Base-by-base conservation (phyloP, 306 rosid species). In the Lathyrus sativus region DNA sequence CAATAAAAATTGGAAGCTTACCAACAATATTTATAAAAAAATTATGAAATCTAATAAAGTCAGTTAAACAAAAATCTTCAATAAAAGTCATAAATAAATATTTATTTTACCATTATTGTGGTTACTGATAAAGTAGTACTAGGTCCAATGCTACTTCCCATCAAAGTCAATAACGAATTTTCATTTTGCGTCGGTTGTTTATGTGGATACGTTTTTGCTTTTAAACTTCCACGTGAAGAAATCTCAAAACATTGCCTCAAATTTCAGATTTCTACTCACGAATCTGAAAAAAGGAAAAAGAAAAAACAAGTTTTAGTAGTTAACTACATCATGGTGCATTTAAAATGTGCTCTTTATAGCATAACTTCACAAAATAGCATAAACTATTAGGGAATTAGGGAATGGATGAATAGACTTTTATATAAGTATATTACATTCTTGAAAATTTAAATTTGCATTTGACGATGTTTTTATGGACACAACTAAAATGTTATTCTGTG, bases 211-310 rank as follows among this genome's bases (percentile, higher is more conserved):
- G 15, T 35, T 53, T 74, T 51, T 26, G 37, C 71, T 46, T 55
- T 69, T 6, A 46, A 59, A 51, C 65, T 59, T 53, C 45, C 28
- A 1, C 37, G 62, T 61, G 78, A 73, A 62, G 68, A 78, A 24
- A 57, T 72, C 73, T 62, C 60, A 55, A 28, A 70, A 62, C 63
- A 50, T 79, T 74, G 72, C 75, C 61, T 74, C 68, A 19, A 11
- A 57, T 68, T 68, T 74, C 54, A 74, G 76, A 54, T 62, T 73
- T 45, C 64, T 35, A 13, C 33, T 53, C 41, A 56, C 22, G 64
- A 53, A 78, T 53, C 39, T 28, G 17, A 70, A 31, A 42, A 51
- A 61, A 11, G 28, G 9, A 7, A 24, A 26, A 6, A 26, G 13
- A 35, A 28, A 50, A 48, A 13, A 67, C 66, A 51, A 41, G 61